A percentile compares a stretch with the other conserved stretches of the same genome.
Evolutionary conservation across 192 early-diverging fungal species (phyloP).

Genomic region (Kickxella alabastrina): DNA sequence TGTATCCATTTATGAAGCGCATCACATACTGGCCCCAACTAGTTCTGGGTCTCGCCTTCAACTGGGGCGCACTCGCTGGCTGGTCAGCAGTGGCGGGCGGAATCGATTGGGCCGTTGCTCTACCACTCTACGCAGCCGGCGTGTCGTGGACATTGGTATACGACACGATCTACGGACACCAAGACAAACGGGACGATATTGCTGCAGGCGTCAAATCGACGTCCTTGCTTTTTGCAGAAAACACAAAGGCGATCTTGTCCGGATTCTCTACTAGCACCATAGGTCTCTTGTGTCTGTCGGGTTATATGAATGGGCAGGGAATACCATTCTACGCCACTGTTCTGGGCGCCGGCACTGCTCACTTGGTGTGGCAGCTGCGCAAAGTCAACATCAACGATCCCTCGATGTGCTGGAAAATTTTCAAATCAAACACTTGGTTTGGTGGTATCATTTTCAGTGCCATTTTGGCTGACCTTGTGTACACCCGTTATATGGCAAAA

Average conservation of each 20-base stretch:
- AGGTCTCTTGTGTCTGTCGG: constrained; percentile 63
- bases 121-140: constrained; percentile 82
- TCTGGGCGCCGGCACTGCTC: constrained; percentile 67
- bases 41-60: constrained; percentile 85
- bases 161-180: constrained; percentile 96
- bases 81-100: constrained; percentile 75
- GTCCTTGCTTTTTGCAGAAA: constrained; percentile 77
- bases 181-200: constrained; percentile 91
- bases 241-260: constrained; percentile 63
- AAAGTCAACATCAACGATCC: constrained; percentile 66
- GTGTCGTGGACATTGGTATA: constrained; percentile 93
- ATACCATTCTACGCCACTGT: constrained; percentile 68
- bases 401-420: constrained; percentile 67
- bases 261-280: constrained; percentile 70
- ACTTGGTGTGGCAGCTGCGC: constrained; percentile 78
- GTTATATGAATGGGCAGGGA: constrained; percentile 77
- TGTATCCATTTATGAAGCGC: constrained; percentile 94
- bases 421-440: constrained; percentile 74
- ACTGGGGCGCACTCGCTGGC: constrained; percentile 90
- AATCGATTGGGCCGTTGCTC: constrained; percentile 62
- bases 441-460: constrained; percentile 77
- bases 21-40: constrained; percentile 94
- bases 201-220: constrained; percentile 88
- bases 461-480: constrained; percentile 60
- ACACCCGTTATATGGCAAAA: constrained; percentile 1